phyloP scores from a whole-genome alignment of 2,329 filamentous ascomycete genomes.

The Pseudogymnoascus sp. region DNA sequence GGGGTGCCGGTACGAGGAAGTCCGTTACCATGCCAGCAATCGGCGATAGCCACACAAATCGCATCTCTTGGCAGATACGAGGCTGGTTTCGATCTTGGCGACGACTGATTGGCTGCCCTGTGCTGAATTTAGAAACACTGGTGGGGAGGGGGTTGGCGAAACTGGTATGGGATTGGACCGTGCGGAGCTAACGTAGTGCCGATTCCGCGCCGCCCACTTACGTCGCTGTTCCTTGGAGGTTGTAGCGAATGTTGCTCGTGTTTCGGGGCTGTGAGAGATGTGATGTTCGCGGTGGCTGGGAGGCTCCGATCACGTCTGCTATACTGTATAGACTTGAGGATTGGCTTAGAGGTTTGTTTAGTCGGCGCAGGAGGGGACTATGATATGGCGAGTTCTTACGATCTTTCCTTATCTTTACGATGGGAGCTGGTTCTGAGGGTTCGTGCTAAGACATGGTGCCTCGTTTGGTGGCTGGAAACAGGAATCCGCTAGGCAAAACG shows the following conservation, averaged over 20 bases:
- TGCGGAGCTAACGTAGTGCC: background rate
- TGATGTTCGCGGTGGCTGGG: constrained; percentile 1
- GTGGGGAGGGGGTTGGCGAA: background rate
- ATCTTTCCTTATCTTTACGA: background rate
- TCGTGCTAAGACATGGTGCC: background rate
- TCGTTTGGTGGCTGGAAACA: background rate
- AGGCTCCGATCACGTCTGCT: background rate
- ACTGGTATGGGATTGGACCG: background rate
- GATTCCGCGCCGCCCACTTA: background rate
- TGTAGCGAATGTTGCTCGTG: background rate
- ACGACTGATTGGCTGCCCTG: background rate
- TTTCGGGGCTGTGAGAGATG: background rate
- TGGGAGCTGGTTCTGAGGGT: background rate
- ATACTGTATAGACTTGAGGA: background rate
- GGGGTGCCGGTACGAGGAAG: background rate
- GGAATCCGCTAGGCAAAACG: background rate
- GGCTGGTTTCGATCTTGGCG: background rate
- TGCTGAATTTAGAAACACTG: background rate
- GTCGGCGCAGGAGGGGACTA: background rate
- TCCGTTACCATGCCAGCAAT: background rate
- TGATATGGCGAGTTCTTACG: background rate
- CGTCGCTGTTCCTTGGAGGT: background rate
- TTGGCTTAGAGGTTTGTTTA: background rate
- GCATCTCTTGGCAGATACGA: background rate
- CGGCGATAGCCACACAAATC: background rate